Base-by-base conservation (phyloP, 805 yeast genomes). In the Vanderwaltozyma verrucispora region DNA sequence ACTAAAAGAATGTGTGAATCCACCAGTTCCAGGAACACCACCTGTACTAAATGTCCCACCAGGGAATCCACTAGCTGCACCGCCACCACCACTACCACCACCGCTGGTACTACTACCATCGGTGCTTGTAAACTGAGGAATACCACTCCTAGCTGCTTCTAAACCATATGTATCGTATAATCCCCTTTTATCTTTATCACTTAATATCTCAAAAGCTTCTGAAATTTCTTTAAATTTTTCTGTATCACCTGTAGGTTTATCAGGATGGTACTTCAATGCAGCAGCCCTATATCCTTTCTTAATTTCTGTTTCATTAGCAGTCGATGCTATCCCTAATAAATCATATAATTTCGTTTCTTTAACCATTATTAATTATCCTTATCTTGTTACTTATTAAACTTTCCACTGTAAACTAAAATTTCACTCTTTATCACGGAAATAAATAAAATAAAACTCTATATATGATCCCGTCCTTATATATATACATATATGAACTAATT, bases 221-320 rank as follows among this genome's bases (percentile, higher is more conserved):
- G 95, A 82, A 32, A 89, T 84, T 53, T 89, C 94, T 62, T 89
- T 92, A 68, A 89, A 89, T 65, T 88, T 89, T 55, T 89, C 96
- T 14, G 95, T 86, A 60, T 87, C 82, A 47, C 96, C 95, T 11
- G 94, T 82, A 13, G 96, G 96, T 63, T 92, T 92, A 63, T 89
- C 98, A 14, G 98, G 98, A 59, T 89, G 98, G 58, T 75, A 89
- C 60, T 92, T 89, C 49, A 89, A 68, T 0, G 98, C 97, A 52
- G 76, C 64, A 62, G 88, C 89, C 59, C 96, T 73, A 65, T 89
- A 92, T 3, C 86, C 96, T 59, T 88, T 89, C 58, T 89, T 89
- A 51, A 89, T 71, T 47, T 86, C 96, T 16, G 74, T 71, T 36
- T 88, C 96, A 28, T 68, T 65, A 11, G 96, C 96, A 21, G 72